Percentiles rank a stretch among this genome's conserved stretches.
phyloP scores from a whole-genome alignment of 208 protist genomes.

The Acanthamoeba comandoni region DNA sequence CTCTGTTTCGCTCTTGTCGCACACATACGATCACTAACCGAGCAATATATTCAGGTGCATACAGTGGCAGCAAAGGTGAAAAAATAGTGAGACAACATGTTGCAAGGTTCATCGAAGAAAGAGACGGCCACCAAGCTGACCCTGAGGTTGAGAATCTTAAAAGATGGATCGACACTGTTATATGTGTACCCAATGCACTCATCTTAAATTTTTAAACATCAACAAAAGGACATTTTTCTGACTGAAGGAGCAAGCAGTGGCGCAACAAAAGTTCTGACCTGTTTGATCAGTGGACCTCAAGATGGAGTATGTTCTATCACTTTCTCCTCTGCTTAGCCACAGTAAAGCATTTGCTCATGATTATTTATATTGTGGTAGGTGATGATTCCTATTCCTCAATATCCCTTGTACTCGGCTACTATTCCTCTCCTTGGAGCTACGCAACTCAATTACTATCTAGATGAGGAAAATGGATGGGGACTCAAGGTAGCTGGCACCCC shows the following conservation, averaged over 20 bases:
- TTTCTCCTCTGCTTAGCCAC: not conserved
- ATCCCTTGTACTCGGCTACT: constrained; percentile 98
- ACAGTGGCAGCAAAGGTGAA: constrained; percentile 95
- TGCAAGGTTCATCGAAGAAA: constrained; percentile 93
- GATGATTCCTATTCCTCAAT: constrained; percentile 99
- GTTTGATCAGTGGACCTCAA: constrained; percentile 79
- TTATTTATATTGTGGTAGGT: constrained; percentile 79
- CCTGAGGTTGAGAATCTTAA: constrained; percentile 72
- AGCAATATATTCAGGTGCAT: constrained; percentile 91
- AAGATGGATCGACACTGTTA: not conserved
- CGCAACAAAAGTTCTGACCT: constrained; percentile 87
- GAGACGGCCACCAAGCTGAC: constrained; percentile 91
- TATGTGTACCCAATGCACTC: not conserved
- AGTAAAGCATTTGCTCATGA: not conserved
- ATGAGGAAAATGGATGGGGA: constrained; percentile 93
- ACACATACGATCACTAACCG: not conserved
- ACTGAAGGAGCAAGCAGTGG: constrained; percentile 96
- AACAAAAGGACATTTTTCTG: constrained; percentile 92
- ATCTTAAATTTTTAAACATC: not conserved
- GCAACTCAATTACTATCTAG: constrained; percentile 94
- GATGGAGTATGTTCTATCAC: constrained; percentile 86
- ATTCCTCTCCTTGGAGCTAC: constrained; percentile 94
- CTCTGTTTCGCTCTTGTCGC: not conserved
- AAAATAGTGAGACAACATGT: constrained; percentile 92
- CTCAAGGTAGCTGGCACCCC: constrained; percentile 82